phyloP scores from a whole-genome alignment of 805 yeast genomes.

The Lachancea thermotolerans region DNA sequence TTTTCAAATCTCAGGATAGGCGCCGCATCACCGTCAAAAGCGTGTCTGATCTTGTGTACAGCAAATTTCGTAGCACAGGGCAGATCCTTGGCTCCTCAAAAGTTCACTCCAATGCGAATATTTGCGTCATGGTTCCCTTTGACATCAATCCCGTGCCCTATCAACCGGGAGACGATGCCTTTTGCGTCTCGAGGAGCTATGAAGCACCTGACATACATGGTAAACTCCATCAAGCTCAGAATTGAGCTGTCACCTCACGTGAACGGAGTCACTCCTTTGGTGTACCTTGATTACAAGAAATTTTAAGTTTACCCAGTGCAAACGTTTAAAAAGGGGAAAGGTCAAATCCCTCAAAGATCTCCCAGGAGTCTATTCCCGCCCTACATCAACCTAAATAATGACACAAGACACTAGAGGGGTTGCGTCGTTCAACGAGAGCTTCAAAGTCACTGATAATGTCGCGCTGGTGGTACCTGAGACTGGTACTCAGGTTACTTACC shows the following conservation, averaged over 20 bases:
- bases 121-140: conserved; percentile 21
- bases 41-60: conserved; percentile 18
- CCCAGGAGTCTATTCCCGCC: no score
- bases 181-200: conserved; percentile 18
- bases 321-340: neutral
- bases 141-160: conserved; percentile 16
- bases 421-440: conserved; percentile 35
- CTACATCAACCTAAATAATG: neutral
- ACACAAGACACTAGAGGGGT: conserved; percentile 14
- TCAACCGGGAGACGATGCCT: conserved; percentile 14
- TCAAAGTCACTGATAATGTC: conserved; percentile 32
- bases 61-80: conserved; percentile 2
- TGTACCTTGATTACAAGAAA: no score
- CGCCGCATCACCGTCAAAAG: conserved; percentile 15
- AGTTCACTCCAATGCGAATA: neutral
- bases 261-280: neutral
- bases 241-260: neutral
- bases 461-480: conserved; percentile 43
- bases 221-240: conserved; percentile 1
- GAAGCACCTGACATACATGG: conserved; percentile 13
- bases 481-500: conserved; percentile 40
- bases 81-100: neutral
- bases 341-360: neutral
- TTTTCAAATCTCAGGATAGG: conserved; percentile 31
- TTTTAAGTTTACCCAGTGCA: no score